phyloP scores from a whole-genome alignment of 164 flowering plant genomes.

The Tetrastigma voinierianum region DNA sequence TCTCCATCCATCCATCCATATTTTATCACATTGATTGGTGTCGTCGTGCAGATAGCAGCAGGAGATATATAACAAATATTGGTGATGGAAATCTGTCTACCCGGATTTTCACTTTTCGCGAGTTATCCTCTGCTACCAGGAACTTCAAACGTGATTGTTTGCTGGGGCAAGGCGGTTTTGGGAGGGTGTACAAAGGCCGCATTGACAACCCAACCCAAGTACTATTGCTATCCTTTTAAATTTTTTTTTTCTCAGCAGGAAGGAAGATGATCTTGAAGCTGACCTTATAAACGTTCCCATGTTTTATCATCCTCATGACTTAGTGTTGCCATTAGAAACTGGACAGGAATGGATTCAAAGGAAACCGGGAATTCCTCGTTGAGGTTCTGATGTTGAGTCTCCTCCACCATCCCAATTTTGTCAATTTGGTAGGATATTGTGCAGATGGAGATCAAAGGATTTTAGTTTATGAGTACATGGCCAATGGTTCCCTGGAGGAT shows the following conservation, averaged over 20 bases:
- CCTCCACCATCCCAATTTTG: constrained; percentile 68
- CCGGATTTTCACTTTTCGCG: constrained; percentile 49
- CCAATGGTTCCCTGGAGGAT: constrained; percentile 69
- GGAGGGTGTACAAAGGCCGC: constrained; percentile 75
- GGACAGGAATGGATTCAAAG: constrained; percentile 82
- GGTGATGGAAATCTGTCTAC: constrained; percentile 58
- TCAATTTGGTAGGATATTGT: constrained; percentile 78
- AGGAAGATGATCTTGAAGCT: not conserved
- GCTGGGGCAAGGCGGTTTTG: constrained; percentile 88
- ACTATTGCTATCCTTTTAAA: constrained; percentile 5
- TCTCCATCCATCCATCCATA: no score
- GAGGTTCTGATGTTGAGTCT: constrained; percentile 80
- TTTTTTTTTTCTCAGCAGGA: not conserved
- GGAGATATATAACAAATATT: constrained; percentile 41
- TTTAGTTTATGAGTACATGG: constrained; percentile 79
- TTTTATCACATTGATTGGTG: no score
- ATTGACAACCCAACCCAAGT: constrained; percentile 47
- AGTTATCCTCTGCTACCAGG: constrained; percentile 54
- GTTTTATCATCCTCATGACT: not conserved
- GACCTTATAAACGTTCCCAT: not conserved
- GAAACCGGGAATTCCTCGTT: constrained; percentile 80
- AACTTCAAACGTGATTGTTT: constrained; percentile 53
- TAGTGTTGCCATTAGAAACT: constrained; percentile 85
- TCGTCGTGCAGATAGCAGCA: constrained; percentile 55
- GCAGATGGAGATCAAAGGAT: constrained; percentile 79